Evolutionary conservation across 495 filamentous ascomycete genomes (phyloP).

Genomic region (Tetracladium setigerum): DNA sequence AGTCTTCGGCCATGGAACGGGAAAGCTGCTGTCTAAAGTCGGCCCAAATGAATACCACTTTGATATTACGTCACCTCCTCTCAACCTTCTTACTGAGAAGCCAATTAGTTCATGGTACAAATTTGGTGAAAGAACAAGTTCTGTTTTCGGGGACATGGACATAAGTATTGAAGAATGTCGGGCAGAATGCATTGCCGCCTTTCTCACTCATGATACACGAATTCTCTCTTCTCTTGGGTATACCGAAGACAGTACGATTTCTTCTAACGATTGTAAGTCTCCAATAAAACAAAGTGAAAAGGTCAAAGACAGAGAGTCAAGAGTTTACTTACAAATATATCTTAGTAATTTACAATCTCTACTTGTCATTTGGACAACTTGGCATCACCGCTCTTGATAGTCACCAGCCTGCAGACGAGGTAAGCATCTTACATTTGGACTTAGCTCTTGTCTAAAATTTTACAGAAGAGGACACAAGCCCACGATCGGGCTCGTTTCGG

Average conservation of each 20-base stretch:
- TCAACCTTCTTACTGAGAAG: constrained; percentile 33
- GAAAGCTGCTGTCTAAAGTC: constrained; percentile 25
- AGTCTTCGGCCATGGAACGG: constrained; percentile 38
- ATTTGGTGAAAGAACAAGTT: constrained; percentile 40
- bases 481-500: constrained; percentile 34
- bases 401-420: constrained; percentile 32
- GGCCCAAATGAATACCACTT: constrained; percentile 36
- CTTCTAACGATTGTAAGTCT: constrained; percentile 25
- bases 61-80: constrained; percentile 31
- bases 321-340: background rate
- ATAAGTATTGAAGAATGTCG: constrained; percentile 43
- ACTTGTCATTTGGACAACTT: constrained; percentile 35
- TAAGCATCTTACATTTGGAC: constrained; percentile 11
- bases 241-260: constrained; percentile 25
- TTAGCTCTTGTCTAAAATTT: constrained; percentile 2
- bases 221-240: constrained; percentile 36
- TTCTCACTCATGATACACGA: constrained; percentile 33
- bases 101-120: constrained; percentile 38
- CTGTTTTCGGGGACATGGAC: constrained; percentile 35
- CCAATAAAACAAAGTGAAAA: background rate
- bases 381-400: constrained; percentile 36
- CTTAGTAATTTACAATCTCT: constrained; percentile 36
- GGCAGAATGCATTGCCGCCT: constrained; percentile 34
- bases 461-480: constrained; percentile 37
- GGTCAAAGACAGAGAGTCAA: background rate